Evolutionary conservation across 495 filamentous ascomycete species (phyloP).

Genomic region (Penicillium tannophilum): DNA sequence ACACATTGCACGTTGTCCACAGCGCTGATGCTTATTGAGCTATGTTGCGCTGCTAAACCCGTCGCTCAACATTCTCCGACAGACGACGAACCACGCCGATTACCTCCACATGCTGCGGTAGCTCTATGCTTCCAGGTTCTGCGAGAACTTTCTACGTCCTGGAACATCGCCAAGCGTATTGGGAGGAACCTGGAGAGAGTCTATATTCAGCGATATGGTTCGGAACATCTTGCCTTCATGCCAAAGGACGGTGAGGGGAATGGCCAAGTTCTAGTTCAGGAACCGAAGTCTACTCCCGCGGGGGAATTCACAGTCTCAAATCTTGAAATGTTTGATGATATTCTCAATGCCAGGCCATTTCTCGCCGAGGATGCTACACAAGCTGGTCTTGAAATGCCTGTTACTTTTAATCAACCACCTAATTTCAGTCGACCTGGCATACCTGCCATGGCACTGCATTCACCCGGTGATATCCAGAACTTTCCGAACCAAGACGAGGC

Average conservation of each 20-base stretch:
- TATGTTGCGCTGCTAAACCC: constrained; percentile 17
- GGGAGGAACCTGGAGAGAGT: constrained; percentile 28
- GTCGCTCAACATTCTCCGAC: neutral
- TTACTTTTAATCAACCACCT: constrained; percentile 3
- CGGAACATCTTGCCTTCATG: constrained; percentile 13
- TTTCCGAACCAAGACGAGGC: constrained; percentile 16
- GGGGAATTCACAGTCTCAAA: neutral
- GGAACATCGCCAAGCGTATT: constrained; percentile 31
- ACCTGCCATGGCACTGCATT: neutral
- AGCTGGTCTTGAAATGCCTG: neutral
- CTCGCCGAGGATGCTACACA: neutral
- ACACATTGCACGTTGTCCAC: constrained; percentile 34
- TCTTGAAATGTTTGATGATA: constrained; percentile 11
- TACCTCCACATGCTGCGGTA: constrained; percentile 19
- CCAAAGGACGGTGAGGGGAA: neutral
- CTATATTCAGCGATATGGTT: constrained; percentile 22
- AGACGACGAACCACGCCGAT: constrained; percentile 1
- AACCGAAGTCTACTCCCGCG: neutral
- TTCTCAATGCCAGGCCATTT: constrained; percentile 9
- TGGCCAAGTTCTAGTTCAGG: neutral
- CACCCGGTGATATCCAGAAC: neutral
- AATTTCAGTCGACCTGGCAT: constrained; percentile 5
- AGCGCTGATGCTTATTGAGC: constrained; percentile 28
- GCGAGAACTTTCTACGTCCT: constrained; percentile 28
- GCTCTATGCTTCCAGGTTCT: constrained; percentile 24